Evolutionary conservation across 1,284 basidiomycete species (phyloP), one percentile per base, ranked within the genome.

Genomic region (Ceratobasidium sp.): DNA sequence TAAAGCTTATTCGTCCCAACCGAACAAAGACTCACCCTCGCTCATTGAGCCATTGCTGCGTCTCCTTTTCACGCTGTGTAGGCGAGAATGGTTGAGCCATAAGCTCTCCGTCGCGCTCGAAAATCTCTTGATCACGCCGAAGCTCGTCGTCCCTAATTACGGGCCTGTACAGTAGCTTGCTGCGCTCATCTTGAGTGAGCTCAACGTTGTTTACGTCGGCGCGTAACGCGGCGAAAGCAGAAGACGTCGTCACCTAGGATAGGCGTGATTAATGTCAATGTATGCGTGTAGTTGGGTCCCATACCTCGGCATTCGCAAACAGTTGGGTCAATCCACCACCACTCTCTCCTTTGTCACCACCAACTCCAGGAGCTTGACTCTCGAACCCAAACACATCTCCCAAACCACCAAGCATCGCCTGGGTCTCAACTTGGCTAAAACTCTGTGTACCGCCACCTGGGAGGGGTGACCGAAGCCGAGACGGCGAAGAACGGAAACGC

Each of bases 31-130:
- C 62, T 52, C 28, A 65, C 62, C 62, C 62, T 39, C 48, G 28
- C 21, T 65, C 62, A 21, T 65, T 65, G 14, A 65, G 32, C 62
- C 62, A 65, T 30, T 23, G 21, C 21, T 65, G 62, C 8, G 28
- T 65, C 9, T 23, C 62, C 34, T 65, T 36, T 28, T 45, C 41
- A 10, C 46, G 45, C 26, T 65, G 62, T 12, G 62, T 65, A 32
- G 62, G 62, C 16, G 62, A 65, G 23, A 65, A 65, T 28, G 62
- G 62, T 43, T 53, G 62, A 4, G 48, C 62, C 62, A 65, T 65
- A 3, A 65, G 26, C 62, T 65, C 62, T 14, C 48, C 62, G 10
- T 65, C 62, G 32, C 62, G 62, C 62, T 65, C 62, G 26, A 65
- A 52, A 18, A 65, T 21, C 14, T 65, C 62, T n/a, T 65, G 62